Conservation (phyloP, 2,329 filamentous ascomycete species). For the Colletotrichum sp. region DNA sequence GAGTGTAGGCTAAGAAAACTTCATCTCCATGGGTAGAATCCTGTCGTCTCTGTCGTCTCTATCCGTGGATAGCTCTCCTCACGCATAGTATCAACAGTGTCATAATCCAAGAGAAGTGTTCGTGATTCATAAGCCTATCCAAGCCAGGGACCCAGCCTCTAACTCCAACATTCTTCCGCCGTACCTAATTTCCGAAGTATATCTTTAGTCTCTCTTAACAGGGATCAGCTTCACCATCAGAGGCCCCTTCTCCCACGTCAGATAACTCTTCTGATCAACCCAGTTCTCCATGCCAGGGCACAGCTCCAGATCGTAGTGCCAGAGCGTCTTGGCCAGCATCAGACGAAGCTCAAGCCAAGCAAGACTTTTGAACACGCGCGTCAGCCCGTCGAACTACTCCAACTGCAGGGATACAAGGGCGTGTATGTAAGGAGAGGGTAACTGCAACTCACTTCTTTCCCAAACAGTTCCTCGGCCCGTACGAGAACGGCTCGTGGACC, state of each 20-base stretch:
- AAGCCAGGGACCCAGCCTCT: neutral
- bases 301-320: slow-evolving; percentile 52
- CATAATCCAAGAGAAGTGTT: neutral
- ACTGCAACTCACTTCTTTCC: slow-evolving; percentile 43
- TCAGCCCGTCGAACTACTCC: neutral
- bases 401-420: neutral
- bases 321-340: slow-evolving; percentile 51
- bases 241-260: slow-evolving; percentile 37
- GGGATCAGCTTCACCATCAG: slow-evolving; percentile 8
- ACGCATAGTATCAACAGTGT: neutral
- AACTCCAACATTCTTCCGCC: neutral
- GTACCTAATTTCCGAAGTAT: no score
- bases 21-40: neutral
- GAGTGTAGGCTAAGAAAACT: neutral
- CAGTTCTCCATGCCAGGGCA: slow-evolving; percentile 38
- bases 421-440: neutral
- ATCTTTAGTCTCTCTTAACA: neutral
- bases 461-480: slow-evolving; percentile 55
- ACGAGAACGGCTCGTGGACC: slow-evolving; percentile 51
- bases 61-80: neutral
- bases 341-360: slow-evolving; percentile 56
- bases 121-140: neutral
- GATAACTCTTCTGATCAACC: slow-evolving; percentile 42
- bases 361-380: slow-evolving; percentile 35
- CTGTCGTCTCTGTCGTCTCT: neutral